These are phyloP conservation scores for Talaromyces thailandensis DNA, from an alignment of 495 filamentous ascomycete genomes.

Conservation along the genomic window DNA sequence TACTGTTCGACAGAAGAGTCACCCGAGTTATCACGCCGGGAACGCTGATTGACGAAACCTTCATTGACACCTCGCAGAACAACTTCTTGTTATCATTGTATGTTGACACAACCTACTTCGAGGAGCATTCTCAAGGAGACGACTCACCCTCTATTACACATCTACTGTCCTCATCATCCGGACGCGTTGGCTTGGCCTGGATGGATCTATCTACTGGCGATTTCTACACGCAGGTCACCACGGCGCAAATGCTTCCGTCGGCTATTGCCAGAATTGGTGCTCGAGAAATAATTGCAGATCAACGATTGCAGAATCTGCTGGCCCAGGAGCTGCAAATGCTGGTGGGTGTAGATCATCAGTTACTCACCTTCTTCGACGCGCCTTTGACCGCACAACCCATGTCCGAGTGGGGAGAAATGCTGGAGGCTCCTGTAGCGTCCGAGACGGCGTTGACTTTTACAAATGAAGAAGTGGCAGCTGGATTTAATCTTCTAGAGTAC, in stretches of 20 bases:
- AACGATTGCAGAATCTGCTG: constrained; percentile 41
- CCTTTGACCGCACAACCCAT: constrained; percentile 30
- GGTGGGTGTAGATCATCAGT: constrained; percentile 32
- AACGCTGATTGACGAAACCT: constrained; percentile 94
- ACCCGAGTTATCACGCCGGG: constrained; percentile 86
- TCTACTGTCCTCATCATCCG: constrained; percentile 27
- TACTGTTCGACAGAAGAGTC: constrained; percentile 76
- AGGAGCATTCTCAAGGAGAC: constrained; percentile 1
- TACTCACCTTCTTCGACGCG: constrained; percentile 34
- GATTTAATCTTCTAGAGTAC: constrained; percentile 70
- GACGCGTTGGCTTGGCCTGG: constrained; percentile 76
- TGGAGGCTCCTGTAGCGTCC: constrained; percentile 53
- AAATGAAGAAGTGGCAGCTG: constrained; percentile 47
- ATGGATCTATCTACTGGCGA: constrained; percentile 89
- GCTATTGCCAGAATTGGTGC: constrained; percentile 75
- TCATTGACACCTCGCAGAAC: constrained; percentile 85
- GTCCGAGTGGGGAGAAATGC: constrained; percentile 62
- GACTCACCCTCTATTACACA: constrained; percentile 21
- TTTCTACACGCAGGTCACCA: constrained; percentile 81
- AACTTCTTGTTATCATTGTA: constrained; percentile 83
- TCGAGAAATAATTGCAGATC: constrained; percentile 74
- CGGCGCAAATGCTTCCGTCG: constrained; percentile 61
- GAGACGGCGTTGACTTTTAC: constrained; percentile 33
- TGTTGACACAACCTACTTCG: constrained; percentile 23
- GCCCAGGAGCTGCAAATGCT: constrained; percentile 32